Conservation (phyloP, 2,329 filamentous ascomycete genomes). For the Ophiognomonia clavigignenti-juglandacearum region DNA sequence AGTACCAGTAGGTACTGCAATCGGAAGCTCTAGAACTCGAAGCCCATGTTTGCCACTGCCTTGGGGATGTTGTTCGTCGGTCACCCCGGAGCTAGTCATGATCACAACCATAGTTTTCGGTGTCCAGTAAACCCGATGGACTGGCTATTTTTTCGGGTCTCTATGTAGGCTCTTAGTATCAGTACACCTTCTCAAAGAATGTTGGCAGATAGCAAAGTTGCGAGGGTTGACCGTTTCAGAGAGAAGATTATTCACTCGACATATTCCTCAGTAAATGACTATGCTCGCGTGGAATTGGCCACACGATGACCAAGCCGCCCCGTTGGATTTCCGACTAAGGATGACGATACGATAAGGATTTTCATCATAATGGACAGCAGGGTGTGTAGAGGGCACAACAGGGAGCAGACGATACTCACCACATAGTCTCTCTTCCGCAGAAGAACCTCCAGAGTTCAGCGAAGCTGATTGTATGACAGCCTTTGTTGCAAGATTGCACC, state of each 20-base stretch:
- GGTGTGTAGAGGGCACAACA: slow-evolving; percentile 4
- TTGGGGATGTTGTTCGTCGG: too few species aligned
- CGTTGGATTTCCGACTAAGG: slow-evolving; percentile 75
- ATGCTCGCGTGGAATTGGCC: slow-evolving; percentile 24
- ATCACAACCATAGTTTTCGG: too few species aligned
- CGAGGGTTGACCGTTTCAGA: slow-evolving; percentile 31
- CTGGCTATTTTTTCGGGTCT: too few species aligned
- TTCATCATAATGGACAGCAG: slow-evolving; percentile 65
- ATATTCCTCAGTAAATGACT: slow-evolving; percentile 26
- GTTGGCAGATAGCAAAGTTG: neutral
- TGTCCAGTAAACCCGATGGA: too few species aligned
- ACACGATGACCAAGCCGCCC: slow-evolving; percentile 22
- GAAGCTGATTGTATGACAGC: neutral
- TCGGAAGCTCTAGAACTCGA: too few species aligned
- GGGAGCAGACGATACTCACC: slow-evolving; percentile 8
- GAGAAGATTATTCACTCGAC: slow-evolving; percentile 47
- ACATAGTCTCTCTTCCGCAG: neutral
- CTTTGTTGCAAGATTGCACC: too few species aligned
- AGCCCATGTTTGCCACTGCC: too few species aligned
- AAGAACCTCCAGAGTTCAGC: neutral
- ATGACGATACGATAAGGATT: slow-evolving; percentile 77
- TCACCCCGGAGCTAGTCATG: too few species aligned
- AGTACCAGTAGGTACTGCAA: too few species aligned
- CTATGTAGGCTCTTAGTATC: too few species aligned
- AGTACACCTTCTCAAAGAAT: neutral